Base-by-base conservation (phyloP, 2,329 filamentous ascomycete genomes). In the Triangularia verruculosa region DNA sequence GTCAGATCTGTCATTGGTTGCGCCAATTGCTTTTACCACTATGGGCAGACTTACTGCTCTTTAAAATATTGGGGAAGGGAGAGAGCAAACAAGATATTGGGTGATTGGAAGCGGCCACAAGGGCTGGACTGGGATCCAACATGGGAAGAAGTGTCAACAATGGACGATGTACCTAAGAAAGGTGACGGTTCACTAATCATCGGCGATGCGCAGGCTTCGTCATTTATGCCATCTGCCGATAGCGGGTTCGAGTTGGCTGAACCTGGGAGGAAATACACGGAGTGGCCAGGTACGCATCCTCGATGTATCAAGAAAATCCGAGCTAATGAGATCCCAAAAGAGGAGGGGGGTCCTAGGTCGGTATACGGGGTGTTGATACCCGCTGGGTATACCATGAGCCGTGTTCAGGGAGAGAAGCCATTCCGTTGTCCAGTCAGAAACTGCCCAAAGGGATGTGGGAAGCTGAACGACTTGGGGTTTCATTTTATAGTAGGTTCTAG, bases 11-110 rank as follows among this genome's bases (percentile, higher is more conserved):
- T 72, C 9, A 24, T 65, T 3, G 57, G 62, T 47, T 75, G 74
- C 15, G 72, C 71, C 28, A 75, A 74, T 57, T 75, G 74, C 56
- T 67, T 71, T 28, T 74, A 75, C 53, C 71, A 74, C 32, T 66
- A 32, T 32, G 56, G 66, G 2, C 66, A 72, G n/a, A 62, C 64
- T 0, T 59, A 65, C 4, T 75, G 74, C 62, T 64, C 61, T 12
- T 57, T 71, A 27, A 69, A 66, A 34, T 9, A 25, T 0, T 64
- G 52, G 52, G 66, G 68, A 1, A 25, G 2, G 12, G 28, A 64
- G 47, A 61, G 67, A n/a, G 59, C 61, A n/a, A 53, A 22, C 9
- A 43, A 12, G 12, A 66, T 69, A 47, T 17, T 47, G 8, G 2
- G 1, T 12, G 20, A 17, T 17, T n/a, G n/a, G 5, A 9, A 47